Conservation (phyloP, 345 rosid genomes). For the Pistacia vera region DNA sequence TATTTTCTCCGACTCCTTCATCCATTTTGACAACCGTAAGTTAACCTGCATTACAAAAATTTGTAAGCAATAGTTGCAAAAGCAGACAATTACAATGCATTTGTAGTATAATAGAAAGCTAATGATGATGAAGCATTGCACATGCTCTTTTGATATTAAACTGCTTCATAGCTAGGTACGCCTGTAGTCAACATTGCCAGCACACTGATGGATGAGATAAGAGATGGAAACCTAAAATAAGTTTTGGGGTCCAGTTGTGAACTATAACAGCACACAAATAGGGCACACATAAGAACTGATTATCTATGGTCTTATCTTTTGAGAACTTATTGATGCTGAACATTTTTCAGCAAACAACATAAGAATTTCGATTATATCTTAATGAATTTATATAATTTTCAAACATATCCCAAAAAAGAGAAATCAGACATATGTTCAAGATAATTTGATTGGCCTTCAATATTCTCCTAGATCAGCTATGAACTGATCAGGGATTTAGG, state of each 20-base stretch:
- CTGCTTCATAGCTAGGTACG: not conserved
- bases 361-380: not conserved
- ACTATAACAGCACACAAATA: not conserved
- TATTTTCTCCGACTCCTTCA: conserved; percentile 97
- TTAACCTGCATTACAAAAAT: conserved; percentile 63
- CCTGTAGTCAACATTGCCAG: not conserved
- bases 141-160: not conserved
- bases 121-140: not conserved
- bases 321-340: not conserved
- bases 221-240: not conserved
- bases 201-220: not conserved
- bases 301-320: not conserved
- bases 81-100: not conserved
- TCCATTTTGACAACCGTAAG: conserved; percentile 79
- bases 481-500: too few species aligned
- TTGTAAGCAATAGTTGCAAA: conserved; percentile 10
- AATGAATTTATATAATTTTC: not conserved
- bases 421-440: too few species aligned
- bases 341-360: not conserved
- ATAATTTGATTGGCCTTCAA: too few species aligned
- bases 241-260: not conserved
- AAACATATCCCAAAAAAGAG: not conserved
- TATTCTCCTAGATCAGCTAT: too few species aligned
- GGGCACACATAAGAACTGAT: not conserved
- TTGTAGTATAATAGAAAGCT: not conserved